These are phyloP conservation scores for Bipolaris oryzae DNA, from an alignment of 2,329 filamentous ascomycete species.

Conservation along the genomic window DNA sequence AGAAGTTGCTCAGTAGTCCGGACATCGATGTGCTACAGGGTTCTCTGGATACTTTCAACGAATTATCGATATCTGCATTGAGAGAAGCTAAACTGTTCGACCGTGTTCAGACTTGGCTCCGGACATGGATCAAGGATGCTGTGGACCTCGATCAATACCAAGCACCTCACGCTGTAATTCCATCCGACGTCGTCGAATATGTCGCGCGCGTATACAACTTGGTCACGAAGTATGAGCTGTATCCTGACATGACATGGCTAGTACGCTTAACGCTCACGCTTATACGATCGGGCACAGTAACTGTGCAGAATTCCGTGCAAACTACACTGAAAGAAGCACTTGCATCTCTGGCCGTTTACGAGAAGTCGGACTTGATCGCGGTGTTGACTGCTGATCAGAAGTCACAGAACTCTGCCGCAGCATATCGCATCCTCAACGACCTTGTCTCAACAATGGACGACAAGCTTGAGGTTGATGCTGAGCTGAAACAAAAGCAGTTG, in stretches of 20 bases:
- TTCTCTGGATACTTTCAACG: constrained; percentile 38
- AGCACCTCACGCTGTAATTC: constrained; percentile 7
- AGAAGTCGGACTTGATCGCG: constrained; percentile 31
- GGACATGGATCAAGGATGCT: constrained; percentile 29
- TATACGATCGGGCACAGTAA: constrained; percentile 20
- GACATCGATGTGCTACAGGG: constrained; percentile 18
- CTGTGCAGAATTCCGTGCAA: constrained; percentile 17
- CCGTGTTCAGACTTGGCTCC: constrained; percentile 25
- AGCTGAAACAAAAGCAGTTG: constrained; percentile 35
- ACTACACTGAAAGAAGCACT: constrained; percentile 26
- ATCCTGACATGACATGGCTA: constrained; percentile 28
- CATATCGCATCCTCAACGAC: constrained; percentile 32
- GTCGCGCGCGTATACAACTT: constrained; percentile 28
- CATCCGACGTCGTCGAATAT: constrained; percentile 21
- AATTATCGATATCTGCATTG: constrained; percentile 27
- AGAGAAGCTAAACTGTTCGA: constrained; percentile 24
- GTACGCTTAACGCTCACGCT: constrained; percentile 31
- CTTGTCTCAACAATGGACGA: constrained; percentile 41
- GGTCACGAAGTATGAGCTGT: constrained; percentile 35
- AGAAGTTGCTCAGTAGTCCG: constrained; percentile 24
- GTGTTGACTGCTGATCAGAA: constrained; percentile 20
- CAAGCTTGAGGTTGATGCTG: constrained; percentile 25
- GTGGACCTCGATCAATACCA: constrained; percentile 29
- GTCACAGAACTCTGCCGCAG: constrained; percentile 13
- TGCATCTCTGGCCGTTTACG: constrained; percentile 16